Evolutionary conservation across 306 rosid species (phyloP), one percentile per base, ranked within the genome.

Genomic region (Acacia acuminata): DNA sequence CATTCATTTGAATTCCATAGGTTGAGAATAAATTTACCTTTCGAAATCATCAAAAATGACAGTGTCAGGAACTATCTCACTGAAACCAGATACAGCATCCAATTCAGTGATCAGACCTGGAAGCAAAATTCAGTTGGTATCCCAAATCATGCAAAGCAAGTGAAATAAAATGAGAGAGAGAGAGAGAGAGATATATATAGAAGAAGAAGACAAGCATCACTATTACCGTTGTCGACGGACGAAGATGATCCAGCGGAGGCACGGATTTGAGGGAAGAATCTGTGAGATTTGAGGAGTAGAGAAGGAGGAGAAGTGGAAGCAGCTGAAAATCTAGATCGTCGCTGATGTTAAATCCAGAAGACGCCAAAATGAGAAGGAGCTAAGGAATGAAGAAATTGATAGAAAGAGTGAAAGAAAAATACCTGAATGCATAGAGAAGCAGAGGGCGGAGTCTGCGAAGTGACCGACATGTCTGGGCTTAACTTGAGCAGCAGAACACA

Each of bases 51-150:
- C 99, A 88, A 96, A 93, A 82, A 96, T 85, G 80, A 96, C 99
- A 22, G 97, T 92, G 90, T 96, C 99, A 0, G 99, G 99, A 82
- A 96, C 99, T 90, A 96, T 93, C 94, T 93, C 94, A 65, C 99
- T 96, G 90, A 91, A 96, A 77, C 86, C 76, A 8, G 98, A 93
- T 3, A 96, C 97, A 30, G 92, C 90, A 22, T 96, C 97, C 79
- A 96, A 88, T 88, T 93, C 98, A 76, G 92, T 92, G 34, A 81
- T 82, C 2, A 87, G 56, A 76, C 90, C 98, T 94, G 86, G 72
- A 84, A 79, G 20, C 53, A 24, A 10, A 22, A 61, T 71, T 13
- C 19, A 19, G 16, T 55, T 7, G 48, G 15, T 48, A 77, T 24
- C 6, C 6, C 36, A 76, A 20, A 43, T 38, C 3, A 20, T 24